Evolutionary conservation across 805 yeast genomes (phyloP), one percentile per base, ranked within the genome.

Genomic region (Kuraishia ogatae): DNA sequence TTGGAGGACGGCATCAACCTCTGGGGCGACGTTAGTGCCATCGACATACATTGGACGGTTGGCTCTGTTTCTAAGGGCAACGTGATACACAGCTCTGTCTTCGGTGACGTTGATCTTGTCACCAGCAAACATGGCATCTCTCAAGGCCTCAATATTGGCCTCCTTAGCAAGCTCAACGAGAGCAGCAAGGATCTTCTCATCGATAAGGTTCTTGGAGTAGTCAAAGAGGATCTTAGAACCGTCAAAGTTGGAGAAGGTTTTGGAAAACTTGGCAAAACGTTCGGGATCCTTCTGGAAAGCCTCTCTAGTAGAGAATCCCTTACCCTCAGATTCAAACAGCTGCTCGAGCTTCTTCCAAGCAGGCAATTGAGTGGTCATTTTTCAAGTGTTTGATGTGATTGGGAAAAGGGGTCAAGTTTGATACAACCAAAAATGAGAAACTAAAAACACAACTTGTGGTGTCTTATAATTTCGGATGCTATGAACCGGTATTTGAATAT

Each of bases 11-110:
- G 82, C 77, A 69, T 91, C 89, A 59, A 94, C 98, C 73, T 90
- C 97, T 53, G 91, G 89, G 39, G 96, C 84, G 58, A 94, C 97
- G 68, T 93, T 85, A 62, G 74, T 74, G 63, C 96, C 97, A 68
- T 94, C 97, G 59, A 92, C 98, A 60, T 71, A 72, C 96, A 94
- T 86, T 59, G 84, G 83, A 73, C 81, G 85, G 76, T 83, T 73
- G 57, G 94, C 78, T 74, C 94, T 87, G 83, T 96, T 93, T 82
- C 99, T 87, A 66, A 94, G 82, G 39, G 98, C 99, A 65, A 84
- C 89, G 76, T 94, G 99, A 81, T 81, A 94, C 51, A 94, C 99
- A 48, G 99, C 98, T 74, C 97, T 83, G 74, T 84, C 87, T 77
- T 94, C 99, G 59, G 99, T 94, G 75, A 82, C 82, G 81, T 94